Conservation (phyloP, 2,329 filamentous ascomycete species). For the Beauveria varroae region DNA sequence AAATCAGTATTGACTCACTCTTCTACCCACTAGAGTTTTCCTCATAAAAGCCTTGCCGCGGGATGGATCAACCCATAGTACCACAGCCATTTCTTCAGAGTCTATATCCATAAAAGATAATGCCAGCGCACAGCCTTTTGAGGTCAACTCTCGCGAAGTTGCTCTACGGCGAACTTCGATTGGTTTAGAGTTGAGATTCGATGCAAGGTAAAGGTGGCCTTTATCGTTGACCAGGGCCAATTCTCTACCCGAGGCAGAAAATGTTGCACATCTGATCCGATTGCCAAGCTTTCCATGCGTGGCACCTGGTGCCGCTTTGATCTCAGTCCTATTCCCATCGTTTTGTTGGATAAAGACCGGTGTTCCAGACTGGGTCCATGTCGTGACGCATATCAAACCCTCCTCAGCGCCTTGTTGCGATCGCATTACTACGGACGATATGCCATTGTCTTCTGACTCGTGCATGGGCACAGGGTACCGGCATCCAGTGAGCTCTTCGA, state of each 20-base stretch:
- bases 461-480: slow-evolving; percentile 31
- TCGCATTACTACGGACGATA: slow-evolving; percentile 29
- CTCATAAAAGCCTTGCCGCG: slow-evolving; percentile 25
- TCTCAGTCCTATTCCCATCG: slow-evolving; percentile 27
- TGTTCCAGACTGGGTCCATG: slow-evolving; percentile 35
- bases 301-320: slow-evolving; percentile 23
- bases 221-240: slow-evolving; percentile 33
- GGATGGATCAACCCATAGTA: slow-evolving; percentile 31
- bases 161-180: slow-evolving; percentile 29
- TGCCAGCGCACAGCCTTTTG: slow-evolving; percentile 28
- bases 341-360: slow-evolving; percentile 31
- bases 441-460: slow-evolving; percentile 33
- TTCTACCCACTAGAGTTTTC: slow-evolving; percentile 20
- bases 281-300: slow-evolving; percentile 28
- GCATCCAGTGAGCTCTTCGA: slow-evolving; percentile 27
- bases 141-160: slow-evolving; percentile 28
- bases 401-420: slow-evolving; percentile 25
- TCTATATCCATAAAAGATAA: slow-evolving; percentile 30
- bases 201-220: slow-evolving; percentile 30
- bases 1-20: slow-evolving; percentile 4
- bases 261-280: slow-evolving; percentile 30
- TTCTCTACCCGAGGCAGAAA: slow-evolving; percentile 30
- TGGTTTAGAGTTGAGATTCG: slow-evolving; percentile 29
- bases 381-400: slow-evolving; percentile 30
- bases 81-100: slow-evolving; percentile 30